phyloP scores from a whole-genome alignment of 441 rosid genomes.

The Hypseocharis bilobata region DNA sequence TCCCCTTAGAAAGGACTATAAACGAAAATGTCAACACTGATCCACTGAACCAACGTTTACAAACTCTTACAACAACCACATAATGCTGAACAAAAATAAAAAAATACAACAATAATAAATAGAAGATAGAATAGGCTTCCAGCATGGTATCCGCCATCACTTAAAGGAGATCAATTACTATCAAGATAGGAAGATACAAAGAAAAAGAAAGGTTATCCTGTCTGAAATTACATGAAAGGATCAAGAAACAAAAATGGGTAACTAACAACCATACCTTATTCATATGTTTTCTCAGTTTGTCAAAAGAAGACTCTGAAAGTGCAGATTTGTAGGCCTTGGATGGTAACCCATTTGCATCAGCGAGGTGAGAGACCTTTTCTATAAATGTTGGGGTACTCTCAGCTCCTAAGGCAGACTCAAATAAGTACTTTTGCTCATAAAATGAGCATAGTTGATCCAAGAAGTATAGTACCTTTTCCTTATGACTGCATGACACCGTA shows the following conservation, averaged over 20 bases:
- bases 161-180: neutral
- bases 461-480: constrained; percentile 58
- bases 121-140: neutral
- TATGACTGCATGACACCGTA: constrained; percentile 50
- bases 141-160: too few species aligned
- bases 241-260: constrained; percentile 7
- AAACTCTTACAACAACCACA: constrained; percentile 4
- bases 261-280: constrained; percentile 44
- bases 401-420: constrained; percentile 40
- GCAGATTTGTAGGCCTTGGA: constrained; percentile 46
- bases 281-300: constrained; percentile 39
- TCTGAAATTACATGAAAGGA: neutral
- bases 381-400: constrained; percentile 44
- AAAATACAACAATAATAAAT: neutral
- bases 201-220: neutral
- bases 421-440: constrained; percentile 55
- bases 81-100: neutral
- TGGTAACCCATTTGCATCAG: constrained; percentile 60
- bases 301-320: constrained; percentile 41
- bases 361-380: constrained; percentile 62
- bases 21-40: constrained; percentile 12
- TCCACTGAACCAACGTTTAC: constrained; percentile 4
- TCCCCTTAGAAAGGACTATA: constrained; percentile 14
- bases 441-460: constrained; percentile 66
- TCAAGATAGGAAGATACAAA: neutral